Evolutionary conservation across 108 stramenopile genomes (phyloP).

Genomic region (Stephanodiscus triporus): DNA sequence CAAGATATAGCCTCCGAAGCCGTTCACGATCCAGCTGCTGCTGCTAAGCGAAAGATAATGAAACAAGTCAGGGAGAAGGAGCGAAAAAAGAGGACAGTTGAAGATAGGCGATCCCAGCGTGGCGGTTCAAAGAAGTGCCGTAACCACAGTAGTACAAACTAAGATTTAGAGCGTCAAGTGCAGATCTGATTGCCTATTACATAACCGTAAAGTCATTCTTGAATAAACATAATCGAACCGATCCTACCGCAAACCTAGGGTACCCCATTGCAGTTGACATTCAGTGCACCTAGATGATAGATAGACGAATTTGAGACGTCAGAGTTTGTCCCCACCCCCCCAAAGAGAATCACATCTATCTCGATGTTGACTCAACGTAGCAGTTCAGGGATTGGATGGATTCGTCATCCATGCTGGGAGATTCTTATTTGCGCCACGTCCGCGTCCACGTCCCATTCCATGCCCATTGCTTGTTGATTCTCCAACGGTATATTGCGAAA

Average conservation of each 20-base stretch:
- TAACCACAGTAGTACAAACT: not conserved
- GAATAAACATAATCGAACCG: too few species aligned
- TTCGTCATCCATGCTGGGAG: conserved; percentile 20
- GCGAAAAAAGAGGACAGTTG: conserved; percentile 70
- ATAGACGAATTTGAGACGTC: not conserved
- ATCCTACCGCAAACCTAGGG: too few species aligned
- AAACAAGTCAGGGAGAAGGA: conserved; percentile 76
- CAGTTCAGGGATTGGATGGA: conserved; percentile 2
- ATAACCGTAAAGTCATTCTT: too few species aligned
- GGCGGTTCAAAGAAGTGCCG: conserved; percentile 47
- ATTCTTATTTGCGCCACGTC: conserved; percentile 8
- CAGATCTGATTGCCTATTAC: too few species aligned
- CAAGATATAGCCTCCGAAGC: conserved; percentile 66
- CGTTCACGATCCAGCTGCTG: conserved; percentile 65
- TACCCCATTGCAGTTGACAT: too few species aligned
- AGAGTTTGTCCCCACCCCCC: not conserved
- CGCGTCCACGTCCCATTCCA: conserved; percentile 8
- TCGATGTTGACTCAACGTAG: not conserved
- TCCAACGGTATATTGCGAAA: not conserved
- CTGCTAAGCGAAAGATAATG: conserved; percentile 71
- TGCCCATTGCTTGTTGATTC: not conserved
- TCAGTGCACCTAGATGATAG: too few species aligned
- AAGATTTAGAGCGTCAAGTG: not conserved
- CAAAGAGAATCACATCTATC: not conserved
- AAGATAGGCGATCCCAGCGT: conserved; percentile 57